Conservation (phyloP, 495 filamentous ascomycete species). For the Amorphotheca resinae region DNA sequence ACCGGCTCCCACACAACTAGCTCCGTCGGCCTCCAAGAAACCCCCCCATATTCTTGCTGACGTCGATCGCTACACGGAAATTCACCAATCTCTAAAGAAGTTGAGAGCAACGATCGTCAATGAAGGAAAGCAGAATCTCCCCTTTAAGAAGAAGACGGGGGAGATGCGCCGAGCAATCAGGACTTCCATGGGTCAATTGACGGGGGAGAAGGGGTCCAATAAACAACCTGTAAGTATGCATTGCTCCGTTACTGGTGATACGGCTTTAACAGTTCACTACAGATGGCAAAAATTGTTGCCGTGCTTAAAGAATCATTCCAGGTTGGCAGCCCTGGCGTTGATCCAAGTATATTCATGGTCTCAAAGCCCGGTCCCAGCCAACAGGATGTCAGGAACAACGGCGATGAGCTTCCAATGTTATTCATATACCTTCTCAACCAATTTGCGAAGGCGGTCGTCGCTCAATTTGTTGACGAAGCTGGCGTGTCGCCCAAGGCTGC, state of each 20-base stretch:
- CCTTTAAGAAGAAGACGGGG: constrained; percentile 53
- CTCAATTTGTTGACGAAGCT: constrained; percentile 65
- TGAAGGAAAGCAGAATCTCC: constrained; percentile 34
- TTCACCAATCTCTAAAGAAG: constrained; percentile 63
- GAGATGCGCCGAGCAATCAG: constrained; percentile 62
- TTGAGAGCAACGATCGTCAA: constrained; percentile 46
- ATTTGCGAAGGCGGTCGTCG: constrained; percentile 64
- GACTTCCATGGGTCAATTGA: constrained; percentile 64
- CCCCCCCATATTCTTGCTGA: background rate
- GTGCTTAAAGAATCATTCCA: constrained; percentile 2
- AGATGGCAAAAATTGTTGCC: background rate
- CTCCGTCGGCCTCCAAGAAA: background rate
- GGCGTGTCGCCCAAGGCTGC: constrained; percentile 56
- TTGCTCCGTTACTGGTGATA: background rate
- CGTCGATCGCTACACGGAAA: constrained; percentile 37
- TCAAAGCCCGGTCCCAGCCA: constrained; percentile 37
- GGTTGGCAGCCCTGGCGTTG: constrained; percentile 39
- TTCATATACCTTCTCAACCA: constrained; percentile 77
- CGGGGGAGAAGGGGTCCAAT: constrained; percentile 48
- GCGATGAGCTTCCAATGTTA: constrained; percentile 45
- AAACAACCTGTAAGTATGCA: constrained; percentile 35
- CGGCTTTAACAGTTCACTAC: background rate
- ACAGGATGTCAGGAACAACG: constrained; percentile 39
- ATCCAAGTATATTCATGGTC: constrained; percentile 55
- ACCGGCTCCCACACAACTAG: background rate